These are phyloP conservation scores for Elymus sibiricus DNA, from an alignment of 176 grass and related monocot genomes.

Conservation along the genomic window DNA sequence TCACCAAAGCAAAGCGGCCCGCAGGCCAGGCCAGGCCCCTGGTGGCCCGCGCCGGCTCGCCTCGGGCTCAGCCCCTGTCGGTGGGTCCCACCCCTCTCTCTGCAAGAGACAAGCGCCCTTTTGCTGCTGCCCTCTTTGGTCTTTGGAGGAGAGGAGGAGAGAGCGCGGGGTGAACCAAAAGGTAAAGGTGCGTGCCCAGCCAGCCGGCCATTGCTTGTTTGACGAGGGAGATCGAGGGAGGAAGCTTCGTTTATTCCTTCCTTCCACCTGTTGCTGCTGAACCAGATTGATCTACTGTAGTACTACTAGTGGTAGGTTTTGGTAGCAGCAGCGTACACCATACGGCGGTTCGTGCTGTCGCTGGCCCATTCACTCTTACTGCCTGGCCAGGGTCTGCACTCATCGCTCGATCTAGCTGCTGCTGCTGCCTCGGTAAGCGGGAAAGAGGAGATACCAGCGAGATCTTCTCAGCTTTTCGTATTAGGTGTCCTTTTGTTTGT, in stretches of 20 bases:
- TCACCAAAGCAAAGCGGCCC: conserved; percentile 35
- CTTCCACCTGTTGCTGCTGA: not conserved
- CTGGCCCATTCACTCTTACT: not conserved
- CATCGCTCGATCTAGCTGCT: not conserved
- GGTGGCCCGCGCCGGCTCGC: not conserved
- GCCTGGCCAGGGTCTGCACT: not conserved
- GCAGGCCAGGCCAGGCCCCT: not conserved
- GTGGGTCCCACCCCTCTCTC: conserved; percentile 20
- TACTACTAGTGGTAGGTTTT: not conserved
- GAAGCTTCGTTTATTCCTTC: conserved; percentile 64
- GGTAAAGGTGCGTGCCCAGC: not conserved
- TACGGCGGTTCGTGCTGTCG: not conserved
- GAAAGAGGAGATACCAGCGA: not conserved
- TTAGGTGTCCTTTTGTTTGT: not conserved
- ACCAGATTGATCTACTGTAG: not conserved
- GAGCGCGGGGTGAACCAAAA: not conserved
- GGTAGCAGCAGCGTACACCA: not conserved
- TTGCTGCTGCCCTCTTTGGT: not conserved
- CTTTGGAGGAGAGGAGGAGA: not conserved
- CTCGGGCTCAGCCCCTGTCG: conserved; percentile 35
- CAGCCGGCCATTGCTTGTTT: not conserved
- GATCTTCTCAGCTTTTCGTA: conserved; percentile 7
- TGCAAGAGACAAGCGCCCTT: conserved; percentile 28
- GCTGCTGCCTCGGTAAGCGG: not conserved
- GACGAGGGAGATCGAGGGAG: not conserved